Evolutionary conservation across 2,329 filamentous ascomycete genomes (phyloP).

Genomic region (Magnaporthiopsis rhizophila): DNA sequence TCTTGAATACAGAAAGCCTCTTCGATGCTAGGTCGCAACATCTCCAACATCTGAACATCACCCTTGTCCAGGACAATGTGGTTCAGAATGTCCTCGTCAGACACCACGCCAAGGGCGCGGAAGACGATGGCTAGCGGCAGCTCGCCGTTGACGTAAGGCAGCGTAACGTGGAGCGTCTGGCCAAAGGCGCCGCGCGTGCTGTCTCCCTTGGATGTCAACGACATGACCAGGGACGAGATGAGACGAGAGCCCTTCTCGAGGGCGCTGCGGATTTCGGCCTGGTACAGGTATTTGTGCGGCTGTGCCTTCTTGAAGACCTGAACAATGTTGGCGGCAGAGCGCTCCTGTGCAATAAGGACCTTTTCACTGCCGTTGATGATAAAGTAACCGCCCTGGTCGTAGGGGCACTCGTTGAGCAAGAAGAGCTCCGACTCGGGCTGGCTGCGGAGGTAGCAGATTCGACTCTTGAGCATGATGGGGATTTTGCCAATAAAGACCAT

Average conservation of each 20-base stretch:
- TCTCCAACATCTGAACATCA: slow-evolving; percentile 95
- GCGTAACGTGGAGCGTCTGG: slow-evolving; percentile 78
- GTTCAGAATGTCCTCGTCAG: slow-evolving; percentile 95
- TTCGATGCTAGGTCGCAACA: slow-evolving; percentile 94
- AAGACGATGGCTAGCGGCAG: slow-evolving; percentile 94
- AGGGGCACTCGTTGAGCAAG: slow-evolving; percentile 90
- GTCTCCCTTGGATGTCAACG: slow-evolving; percentile 81
- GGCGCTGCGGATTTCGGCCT: slow-evolving; percentile 92
- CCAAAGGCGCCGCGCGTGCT: slow-evolving; percentile 71
- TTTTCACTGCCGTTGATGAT: slow-evolving; percentile 99
- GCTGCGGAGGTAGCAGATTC: slow-evolving; percentile 83
- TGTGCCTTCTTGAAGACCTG: slow-evolving; percentile 98
- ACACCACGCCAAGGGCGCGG: slow-evolving; percentile 88
- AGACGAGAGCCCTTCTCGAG: slow-evolving; percentile 93
- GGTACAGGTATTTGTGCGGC: slow-evolving; percentile 85
- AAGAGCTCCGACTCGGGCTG: slow-evolving; percentile 82
- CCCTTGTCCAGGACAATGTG: slow-evolving; percentile 95
- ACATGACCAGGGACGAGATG: slow-evolving; percentile 87
- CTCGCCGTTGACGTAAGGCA: slow-evolving; percentile 91
- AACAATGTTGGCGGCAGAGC: slow-evolving; percentile 95
- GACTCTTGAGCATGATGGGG: slow-evolving; percentile 96
- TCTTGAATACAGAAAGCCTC: slow-evolving; percentile 96
- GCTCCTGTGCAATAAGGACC: slow-evolving; percentile 94
- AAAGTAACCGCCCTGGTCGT: slow-evolving; percentile 97
- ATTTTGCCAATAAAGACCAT: slow-evolving; percentile 90